Percentiles rank a stretch among this genome's conserved stretches.
Evolutionary conservation across 202 grass and related monocot species (phyloP).

Genomic region (Digitaria exilis): DNA sequence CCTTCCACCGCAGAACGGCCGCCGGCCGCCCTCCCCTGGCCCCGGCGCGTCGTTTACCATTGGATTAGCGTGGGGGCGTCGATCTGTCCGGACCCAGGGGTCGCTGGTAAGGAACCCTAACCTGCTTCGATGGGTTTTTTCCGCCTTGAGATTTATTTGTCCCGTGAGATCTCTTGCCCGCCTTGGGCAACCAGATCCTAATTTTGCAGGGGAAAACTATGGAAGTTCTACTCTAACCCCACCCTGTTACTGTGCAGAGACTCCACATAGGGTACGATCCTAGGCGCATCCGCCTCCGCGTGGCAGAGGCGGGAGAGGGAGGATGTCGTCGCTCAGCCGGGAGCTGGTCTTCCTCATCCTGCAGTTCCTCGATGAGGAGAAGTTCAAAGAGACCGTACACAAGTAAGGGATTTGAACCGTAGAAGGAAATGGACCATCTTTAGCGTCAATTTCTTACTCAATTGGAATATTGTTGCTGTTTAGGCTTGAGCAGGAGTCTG

Average conservation of each 20-base stretch:
- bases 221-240: not conserved
- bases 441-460: not conserved
- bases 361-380: slow-evolving; percentile 99
- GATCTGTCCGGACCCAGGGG: slow-evolving; percentile 32
- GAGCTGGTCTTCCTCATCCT: slow-evolving; percentile 98
- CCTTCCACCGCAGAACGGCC: not conserved
- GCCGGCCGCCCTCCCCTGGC: not conserved
- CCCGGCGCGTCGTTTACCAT: not conserved
- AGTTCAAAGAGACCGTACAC: slow-evolving; percentile 96
- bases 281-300: slow-evolving; percentile 33
- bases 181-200: not conserved
- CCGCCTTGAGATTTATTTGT: slow-evolving; percentile 28
- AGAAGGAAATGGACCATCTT: not conserved
- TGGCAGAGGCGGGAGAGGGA: slow-evolving; percentile 40
- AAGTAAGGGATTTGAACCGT: slow-evolving; percentile 50
- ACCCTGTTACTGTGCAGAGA: slow-evolving; percentile 25
- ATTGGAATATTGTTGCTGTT: not conserved
- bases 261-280: slow-evolving; percentile 21
- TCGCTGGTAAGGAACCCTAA: slow-evolving; percentile 49
- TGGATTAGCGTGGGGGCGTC: slow-evolving; percentile 12
- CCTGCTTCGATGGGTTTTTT: slow-evolving; percentile 17
- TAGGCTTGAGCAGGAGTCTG: slow-evolving; percentile 96
- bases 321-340: slow-evolving; percentile 94
- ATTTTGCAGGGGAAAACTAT: not conserved
- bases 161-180: slow-evolving; percentile 15